Evolutionary conservation across 2,329 filamentous ascomycete species (phyloP).

Genomic region (Talaromyces sp.): DNA sequence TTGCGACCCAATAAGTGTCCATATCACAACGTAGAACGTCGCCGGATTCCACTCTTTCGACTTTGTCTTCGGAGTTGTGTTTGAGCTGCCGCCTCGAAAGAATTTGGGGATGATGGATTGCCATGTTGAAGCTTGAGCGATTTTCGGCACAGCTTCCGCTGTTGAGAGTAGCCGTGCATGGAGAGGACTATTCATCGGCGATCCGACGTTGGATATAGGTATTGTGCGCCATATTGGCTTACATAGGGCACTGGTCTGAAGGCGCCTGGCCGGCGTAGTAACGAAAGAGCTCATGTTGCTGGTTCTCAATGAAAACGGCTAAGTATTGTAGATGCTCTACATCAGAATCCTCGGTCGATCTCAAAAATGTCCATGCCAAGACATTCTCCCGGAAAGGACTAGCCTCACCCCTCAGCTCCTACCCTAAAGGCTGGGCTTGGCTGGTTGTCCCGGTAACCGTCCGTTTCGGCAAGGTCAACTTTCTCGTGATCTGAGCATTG

Average conservation of each 20-base stretch:
- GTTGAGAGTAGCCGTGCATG: conserved; percentile 26
- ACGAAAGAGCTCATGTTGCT: conserved; percentile 8
- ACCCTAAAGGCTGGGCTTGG: neutral
- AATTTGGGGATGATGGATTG: conserved; percentile 63
- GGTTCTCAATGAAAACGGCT: neutral
- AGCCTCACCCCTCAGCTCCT: conserved; percentile 1
- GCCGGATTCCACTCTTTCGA: conserved; percentile 73
- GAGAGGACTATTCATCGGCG: conserved; percentile 14
- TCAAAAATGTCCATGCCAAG: neutral
- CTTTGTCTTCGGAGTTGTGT: conserved; percentile 52
- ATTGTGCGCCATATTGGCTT: neutral
- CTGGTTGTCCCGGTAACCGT: conserved; percentile 18
- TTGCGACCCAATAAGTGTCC: conserved; percentile 87
- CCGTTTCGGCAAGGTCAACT: conserved; percentile 20
- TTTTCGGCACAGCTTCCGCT: conserved; percentile 42
- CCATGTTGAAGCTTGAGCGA: conserved; percentile 63
- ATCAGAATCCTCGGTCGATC: neutral
- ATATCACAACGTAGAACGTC: conserved; percentile 77
- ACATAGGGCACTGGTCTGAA: neutral
- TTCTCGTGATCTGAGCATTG: conserved; percentile 22
- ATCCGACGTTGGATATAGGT: neutral
- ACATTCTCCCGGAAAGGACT: neutral
- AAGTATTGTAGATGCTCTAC: neutral
- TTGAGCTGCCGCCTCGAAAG: conserved; percentile 39
- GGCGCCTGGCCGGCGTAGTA: neutral